A percentile compares a stretch with the other conserved stretches of the same genome.
Evolutionary conservation across 2,329 filamentous ascomycete species (phyloP).

Genomic region (Cordyceps cateniannulata): DNA sequence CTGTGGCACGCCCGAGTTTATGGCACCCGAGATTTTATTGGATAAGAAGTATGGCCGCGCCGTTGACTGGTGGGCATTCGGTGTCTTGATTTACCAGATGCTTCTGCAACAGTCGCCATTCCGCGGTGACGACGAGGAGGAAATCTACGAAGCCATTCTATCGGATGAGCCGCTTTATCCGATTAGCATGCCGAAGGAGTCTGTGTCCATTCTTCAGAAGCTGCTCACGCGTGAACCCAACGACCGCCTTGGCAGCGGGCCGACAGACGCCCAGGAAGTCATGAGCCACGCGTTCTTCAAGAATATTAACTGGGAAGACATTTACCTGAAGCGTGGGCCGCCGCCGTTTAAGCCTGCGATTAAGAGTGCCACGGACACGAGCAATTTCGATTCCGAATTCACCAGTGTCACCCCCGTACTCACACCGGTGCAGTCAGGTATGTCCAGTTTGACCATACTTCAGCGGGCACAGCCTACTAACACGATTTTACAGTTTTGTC

Average conservation of each 20-base stretch:
- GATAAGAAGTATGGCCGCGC: slow-evolving; percentile 98
- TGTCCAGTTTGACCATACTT: slow-evolving; percentile 29
- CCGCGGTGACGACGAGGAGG: slow-evolving; percentile 96
- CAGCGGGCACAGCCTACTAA: slow-evolving; percentile 1
- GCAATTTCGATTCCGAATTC: slow-evolving; percentile 98
- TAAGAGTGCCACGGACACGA: slow-evolving; percentile 92
- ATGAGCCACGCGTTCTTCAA: slow-evolving; percentile 99
- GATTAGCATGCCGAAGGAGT: slow-evolving; percentile 97
- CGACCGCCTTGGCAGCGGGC: slow-evolving; percentile 83
- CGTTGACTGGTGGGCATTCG: slow-evolving; percentile 99
- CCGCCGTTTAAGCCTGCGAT: slow-evolving; percentile 88
- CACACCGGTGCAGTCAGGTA: slow-evolving; percentile 95
- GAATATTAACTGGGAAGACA: slow-evolving; percentile 97
- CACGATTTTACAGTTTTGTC: slow-evolving; percentile 63
- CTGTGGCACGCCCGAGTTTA: slow-evolving; percentile 98
- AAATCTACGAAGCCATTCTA: slow-evolving; percentile 98
- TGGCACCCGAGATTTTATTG: slow-evolving; percentile 96
- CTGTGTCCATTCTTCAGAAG: slow-evolving; percentile 96
- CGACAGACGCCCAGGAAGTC: slow-evolving; percentile 95
- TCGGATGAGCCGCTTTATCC: slow-evolving; percentile 96
- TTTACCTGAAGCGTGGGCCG: slow-evolving; percentile 88
- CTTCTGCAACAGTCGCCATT: slow-evolving; percentile 97
- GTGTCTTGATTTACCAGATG: slow-evolving; percentile 99
- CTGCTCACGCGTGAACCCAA: slow-evolving; percentile 93
- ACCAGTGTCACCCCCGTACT: slow-evolving; percentile 96